These are phyloP conservation scores for Sugiyamaella valdiviana DNA, from an alignment of 805 yeast genomes.

Conservation along the genomic window DNA sequence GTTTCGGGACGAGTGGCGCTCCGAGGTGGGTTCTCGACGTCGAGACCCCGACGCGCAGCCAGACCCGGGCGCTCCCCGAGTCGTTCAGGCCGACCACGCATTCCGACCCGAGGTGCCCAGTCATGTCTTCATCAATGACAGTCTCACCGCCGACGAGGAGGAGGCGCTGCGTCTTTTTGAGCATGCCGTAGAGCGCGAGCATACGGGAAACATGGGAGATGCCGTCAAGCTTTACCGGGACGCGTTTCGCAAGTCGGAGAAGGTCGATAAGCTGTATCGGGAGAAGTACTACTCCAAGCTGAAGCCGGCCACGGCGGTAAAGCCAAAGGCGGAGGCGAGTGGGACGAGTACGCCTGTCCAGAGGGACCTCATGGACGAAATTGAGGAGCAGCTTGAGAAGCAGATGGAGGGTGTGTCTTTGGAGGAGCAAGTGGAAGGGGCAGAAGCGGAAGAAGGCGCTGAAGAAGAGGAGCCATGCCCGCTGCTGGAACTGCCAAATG, in stretches of 20 bases:
- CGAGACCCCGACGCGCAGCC: background rate
- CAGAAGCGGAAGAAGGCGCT: slow-evolving; percentile 4
- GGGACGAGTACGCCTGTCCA: background rate
- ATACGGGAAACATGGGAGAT: slow-evolving; percentile 70
- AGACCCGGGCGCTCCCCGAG: background rate
- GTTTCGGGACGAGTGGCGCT: slow-evolving; percentile 1
- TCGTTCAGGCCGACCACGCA: background rate
- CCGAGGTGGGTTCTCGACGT: background rate
- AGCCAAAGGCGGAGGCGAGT: background rate
- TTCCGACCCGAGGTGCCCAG: slow-evolving; percentile 17
- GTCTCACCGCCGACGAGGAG: slow-evolving; percentile 12
- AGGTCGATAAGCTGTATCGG: slow-evolving; percentile 66
- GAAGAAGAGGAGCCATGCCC: slow-evolving; percentile 13
- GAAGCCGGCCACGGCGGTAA: slow-evolving; percentile 6
- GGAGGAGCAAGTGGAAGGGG: background rate
- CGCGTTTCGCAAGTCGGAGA: slow-evolving; percentile 54
- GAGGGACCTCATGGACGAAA: background rate
- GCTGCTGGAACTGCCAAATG: slow-evolving; percentile 23
- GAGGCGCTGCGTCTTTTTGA: slow-evolving; percentile 63
- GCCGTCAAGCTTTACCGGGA: slow-evolving; percentile 67
- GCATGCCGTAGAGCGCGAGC: slow-evolving; percentile 63
- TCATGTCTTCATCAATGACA: slow-evolving; percentile 13
- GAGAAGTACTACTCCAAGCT: slow-evolving; percentile 31
- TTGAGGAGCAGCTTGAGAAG: background rate
- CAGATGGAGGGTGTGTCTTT: slow-evolving; percentile 5